Base-by-base conservation (phyloP, 805 yeast species). In the Kregervanrija delftensis region DNA sequence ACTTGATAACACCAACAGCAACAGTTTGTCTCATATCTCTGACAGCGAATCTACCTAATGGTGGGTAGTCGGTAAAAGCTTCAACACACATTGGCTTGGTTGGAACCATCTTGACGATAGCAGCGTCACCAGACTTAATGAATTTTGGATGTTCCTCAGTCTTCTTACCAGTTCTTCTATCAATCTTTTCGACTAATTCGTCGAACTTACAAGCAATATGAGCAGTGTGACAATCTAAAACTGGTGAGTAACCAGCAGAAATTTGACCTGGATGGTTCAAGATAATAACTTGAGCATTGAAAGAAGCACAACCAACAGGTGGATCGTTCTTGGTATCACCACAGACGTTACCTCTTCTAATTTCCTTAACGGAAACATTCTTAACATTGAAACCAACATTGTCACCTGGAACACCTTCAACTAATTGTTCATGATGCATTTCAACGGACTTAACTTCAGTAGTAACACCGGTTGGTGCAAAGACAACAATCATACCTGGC, bases 11-110 rank as follows among this genome's bases (percentile, higher is more conserved):
- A 86, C 97, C 97, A 71, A 90, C 97, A 71, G 97, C 97, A 66
- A 90, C 97, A 65, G 97, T 90, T 79, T 89, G 96, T 86, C 97
- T 86, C 97, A 89, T 89, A 78, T 89, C 97, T 86, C 97, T 90
- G 81, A 89, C 96, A 71, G 91, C 91, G 76, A 91, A 78, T 83
- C 98, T 89, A 76, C 96, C 93, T 72, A 91, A 74, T 76, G 95
- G 96, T 70, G 91, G 96, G 83, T 91, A 89, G 68, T 88, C 93
- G 67, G 81, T 74, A 83, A 81, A 91, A 60, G 91, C 79, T 76
- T 91, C 96, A 59, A 90, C 95, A 73, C 96, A 90, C 77, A 91
- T 79, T 64, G 96, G 90, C 79, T 86, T 89, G 63, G 86, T 69
- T 61, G 91, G 85, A 63, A 88, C 81, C 76, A 90, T 78, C 67